phyloP scores from a whole-genome alignment of 345 rosid genomes.

The Camelina hispida region DNA sequence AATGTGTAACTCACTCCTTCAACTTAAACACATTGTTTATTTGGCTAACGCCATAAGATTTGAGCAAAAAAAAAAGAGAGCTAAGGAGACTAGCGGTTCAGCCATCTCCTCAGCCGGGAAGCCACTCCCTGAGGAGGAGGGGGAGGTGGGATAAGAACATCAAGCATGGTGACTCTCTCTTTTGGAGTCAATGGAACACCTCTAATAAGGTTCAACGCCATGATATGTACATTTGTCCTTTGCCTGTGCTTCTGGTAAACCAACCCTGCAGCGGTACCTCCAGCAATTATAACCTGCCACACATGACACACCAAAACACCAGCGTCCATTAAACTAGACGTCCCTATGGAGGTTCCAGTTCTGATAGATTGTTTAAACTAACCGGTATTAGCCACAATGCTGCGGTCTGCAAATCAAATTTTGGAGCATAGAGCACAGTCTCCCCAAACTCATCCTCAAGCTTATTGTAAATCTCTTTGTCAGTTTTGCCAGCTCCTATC shows the following conservation, averaged over 20 bases:
- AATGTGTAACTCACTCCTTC: conserved; percentile 22
- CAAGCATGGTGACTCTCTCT: conserved; percentile 88
- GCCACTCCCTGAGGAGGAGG: conserved; percentile 49
- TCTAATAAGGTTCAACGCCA: conserved; percentile 86
- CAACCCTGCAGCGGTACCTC: conserved; percentile 74
- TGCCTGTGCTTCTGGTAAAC: conserved; percentile 74
- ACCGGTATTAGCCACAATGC: conserved; percentile 93
- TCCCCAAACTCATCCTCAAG: conserved; percentile 95
- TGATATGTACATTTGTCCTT: conserved; percentile 76
- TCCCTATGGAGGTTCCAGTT: not conserved
- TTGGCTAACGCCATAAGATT: not conserved
- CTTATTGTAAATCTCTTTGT: conserved; percentile 91
- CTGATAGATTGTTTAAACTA: conserved; percentile 43
- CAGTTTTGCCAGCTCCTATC: conserved; percentile 78
- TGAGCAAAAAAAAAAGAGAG: conserved; percentile 24
- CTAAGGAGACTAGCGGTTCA: conserved; percentile 29
- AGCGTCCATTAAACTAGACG: not conserved
- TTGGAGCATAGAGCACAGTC: conserved; percentile 92
- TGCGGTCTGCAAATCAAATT: conserved; percentile 92
- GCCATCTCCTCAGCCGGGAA: conserved; percentile 63
- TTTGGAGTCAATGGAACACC: conserved; percentile 82
- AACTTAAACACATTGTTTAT: conserved; percentile 8
- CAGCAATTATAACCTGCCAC: conserved; percentile 45
- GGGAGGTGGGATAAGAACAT: conserved; percentile 85
- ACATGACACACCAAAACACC: conserved; percentile 23